phyloP scores from a whole-genome alignment of 1,284 basidiomycete genomes.

The Coriolopsis trogii region DNA sequence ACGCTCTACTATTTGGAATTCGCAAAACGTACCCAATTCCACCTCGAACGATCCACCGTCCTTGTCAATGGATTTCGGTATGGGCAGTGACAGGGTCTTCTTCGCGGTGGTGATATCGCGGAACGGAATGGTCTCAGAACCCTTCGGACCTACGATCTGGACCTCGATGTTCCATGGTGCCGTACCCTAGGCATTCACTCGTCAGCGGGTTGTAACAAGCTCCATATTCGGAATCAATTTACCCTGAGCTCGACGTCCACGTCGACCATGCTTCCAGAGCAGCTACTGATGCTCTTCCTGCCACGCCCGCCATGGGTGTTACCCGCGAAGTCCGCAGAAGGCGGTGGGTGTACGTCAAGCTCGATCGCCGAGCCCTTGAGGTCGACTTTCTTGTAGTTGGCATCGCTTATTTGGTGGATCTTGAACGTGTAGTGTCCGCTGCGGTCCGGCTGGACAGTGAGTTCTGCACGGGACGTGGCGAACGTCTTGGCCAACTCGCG shows the following conservation, averaged over 20 bases:
- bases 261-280: slow-evolving; percentile 73
- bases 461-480: slow-evolving; percentile 75
- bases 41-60: slow-evolving; percentile 83
- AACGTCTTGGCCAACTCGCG: slow-evolving; percentile 66
- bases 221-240: slow-evolving; percentile 23
- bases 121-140: slow-evolving; percentile 61
- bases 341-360: slow-evolving; percentile 88
- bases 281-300: slow-evolving; percentile 65
- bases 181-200: slow-evolving; percentile 63
- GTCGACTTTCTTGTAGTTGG: slow-evolving; percentile 78
- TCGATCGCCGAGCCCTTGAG: slow-evolving; percentile 76
- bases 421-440: slow-evolving; percentile 91
- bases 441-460: slow-evolving; percentile 85
- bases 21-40: slow-evolving; percentile 59
- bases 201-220: background rate
- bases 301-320: slow-evolving; percentile 43
- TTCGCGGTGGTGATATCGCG: slow-evolving; percentile 56
- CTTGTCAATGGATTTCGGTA: slow-evolving; percentile 67
- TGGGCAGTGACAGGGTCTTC: slow-evolving; percentile 64
- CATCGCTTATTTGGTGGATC: slow-evolving; percentile 82
- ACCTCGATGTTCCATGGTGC: slow-evolving; percentile 86
- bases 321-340: slow-evolving; percentile 75
- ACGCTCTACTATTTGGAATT: background rate
- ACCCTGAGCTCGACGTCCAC: slow-evolving; percentile 81
- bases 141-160: slow-evolving; percentile 72